Percentiles rank a stretch among this genome's conserved stretches.
phyloP scores from a whole-genome alignment of 202 grass and related monocot genomes.

The Cymbopogon flexuosus region DNA sequence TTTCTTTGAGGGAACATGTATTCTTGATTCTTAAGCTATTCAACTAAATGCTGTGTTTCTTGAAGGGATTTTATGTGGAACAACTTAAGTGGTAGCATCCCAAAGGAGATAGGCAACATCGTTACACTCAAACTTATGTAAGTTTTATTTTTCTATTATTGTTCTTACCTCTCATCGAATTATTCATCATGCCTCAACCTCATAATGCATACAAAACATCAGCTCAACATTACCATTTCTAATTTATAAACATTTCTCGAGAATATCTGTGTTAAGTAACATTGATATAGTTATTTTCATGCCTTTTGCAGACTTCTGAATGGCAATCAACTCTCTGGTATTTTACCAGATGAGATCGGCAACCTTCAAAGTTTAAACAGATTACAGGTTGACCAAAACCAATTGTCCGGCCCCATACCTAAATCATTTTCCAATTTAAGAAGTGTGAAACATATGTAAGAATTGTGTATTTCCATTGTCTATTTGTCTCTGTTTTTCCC shows the following conservation, averaged over 20 bases:
- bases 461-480: constrained; percentile 5
- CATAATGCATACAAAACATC: background rate
- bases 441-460: constrained; percentile 86
- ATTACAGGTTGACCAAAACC: constrained; percentile 87
- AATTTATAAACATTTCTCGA: background rate
- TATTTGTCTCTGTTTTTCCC: constrained; percentile 19
- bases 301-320: constrained; percentile 67
- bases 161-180: background rate
- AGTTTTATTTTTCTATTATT: constrained; percentile 37
- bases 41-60: constrained; percentile 28
- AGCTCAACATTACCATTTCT: background rate
- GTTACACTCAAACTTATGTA: constrained; percentile 76
- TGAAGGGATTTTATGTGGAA: constrained; percentile 99
- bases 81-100: constrained; percentile 69
- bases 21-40: constrained; percentile 19
- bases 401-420: constrained; percentile 66
- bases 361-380: constrained; percentile 66
- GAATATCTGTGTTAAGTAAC: constrained; percentile 5
- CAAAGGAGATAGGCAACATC: constrained; percentile 80
- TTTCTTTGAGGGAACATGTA: background rate
- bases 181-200: background rate
- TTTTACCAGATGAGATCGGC: constrained; percentile 80
- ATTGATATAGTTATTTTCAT: constrained; percentile 15
- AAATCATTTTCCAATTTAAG: constrained; percentile 82
- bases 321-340: constrained; percentile 70